Evolutionary conservation across 805 yeast genomes (phyloP).

Genomic region (Myxozyma melibiosi): DNA sequence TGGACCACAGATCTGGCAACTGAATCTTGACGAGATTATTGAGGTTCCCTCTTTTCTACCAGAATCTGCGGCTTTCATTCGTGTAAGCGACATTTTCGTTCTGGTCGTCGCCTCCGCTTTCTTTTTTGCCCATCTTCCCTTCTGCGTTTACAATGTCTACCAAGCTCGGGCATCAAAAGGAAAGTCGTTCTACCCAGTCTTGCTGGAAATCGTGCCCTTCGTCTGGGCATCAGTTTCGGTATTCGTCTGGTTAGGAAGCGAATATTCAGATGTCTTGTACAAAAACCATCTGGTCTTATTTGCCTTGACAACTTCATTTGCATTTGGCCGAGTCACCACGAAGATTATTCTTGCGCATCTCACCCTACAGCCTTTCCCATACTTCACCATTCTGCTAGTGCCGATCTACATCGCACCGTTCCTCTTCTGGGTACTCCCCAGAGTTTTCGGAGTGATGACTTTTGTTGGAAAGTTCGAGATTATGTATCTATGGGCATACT

Average conservation of each 20-base stretch:
- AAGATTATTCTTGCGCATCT: slow-evolving; percentile 75
- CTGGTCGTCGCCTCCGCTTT: slow-evolving; percentile 38
- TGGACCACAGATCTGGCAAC: slow-evolving; percentile 72
- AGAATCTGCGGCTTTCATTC: background rate
- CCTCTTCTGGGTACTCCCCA: slow-evolving; percentile 51
- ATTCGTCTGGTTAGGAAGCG: slow-evolving; percentile 48
- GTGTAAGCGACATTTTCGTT: slow-evolving; percentile 38
- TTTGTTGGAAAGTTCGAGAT: slow-evolving; percentile 40
- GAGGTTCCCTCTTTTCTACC: slow-evolving; percentile 9
- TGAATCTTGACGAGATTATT: slow-evolving; percentile 45
- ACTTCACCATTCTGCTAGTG: slow-evolving; percentile 65
- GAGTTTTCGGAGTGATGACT: slow-evolving; percentile 41
- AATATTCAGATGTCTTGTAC: slow-evolving; percentile 52
- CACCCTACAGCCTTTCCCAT: slow-evolving; percentile 80
- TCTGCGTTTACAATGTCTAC: slow-evolving; percentile 58
- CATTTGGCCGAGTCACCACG: slow-evolving; percentile 77
- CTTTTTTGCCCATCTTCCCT: slow-evolving; percentile 63
- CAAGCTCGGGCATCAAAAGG: slow-evolving; percentile 47
- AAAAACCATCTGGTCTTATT: slow-evolving; percentile 62
- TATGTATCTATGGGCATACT: slow-evolving; percentile 54
- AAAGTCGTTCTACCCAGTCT: slow-evolving; percentile 44
- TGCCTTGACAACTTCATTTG: slow-evolving; percentile 77
- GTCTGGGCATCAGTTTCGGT: slow-evolving; percentile 55
- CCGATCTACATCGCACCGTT: slow-evolving; percentile 43
- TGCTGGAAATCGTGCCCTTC: slow-evolving; percentile 71